Evolutionary conservation across 768 basidiomycete species (phyloP).

Genomic region (Tricholoma hemisulphureum): DNA sequence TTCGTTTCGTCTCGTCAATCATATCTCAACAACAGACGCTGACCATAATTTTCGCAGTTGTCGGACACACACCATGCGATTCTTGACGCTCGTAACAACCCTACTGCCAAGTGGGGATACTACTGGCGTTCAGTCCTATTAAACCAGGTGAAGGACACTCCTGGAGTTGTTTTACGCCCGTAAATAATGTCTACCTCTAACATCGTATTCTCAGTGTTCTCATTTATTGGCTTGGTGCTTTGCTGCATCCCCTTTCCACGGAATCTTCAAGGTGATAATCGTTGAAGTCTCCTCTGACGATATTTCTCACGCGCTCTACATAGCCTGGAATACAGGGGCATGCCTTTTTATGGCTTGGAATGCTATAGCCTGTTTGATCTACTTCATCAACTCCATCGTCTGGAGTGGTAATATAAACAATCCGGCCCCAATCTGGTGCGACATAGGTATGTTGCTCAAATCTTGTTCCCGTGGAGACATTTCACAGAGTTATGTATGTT

Average conservation of each 20-base stretch:
- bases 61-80: no score
- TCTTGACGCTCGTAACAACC: no score
- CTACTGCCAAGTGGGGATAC: no score
- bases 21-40: no score
- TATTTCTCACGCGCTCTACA: background rate
- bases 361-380: constrained; percentile 51
- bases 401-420: constrained; percentile 62
- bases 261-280: constrained; percentile 38
- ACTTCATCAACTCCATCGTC: constrained; percentile 63
- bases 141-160: no score
- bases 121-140: no score
- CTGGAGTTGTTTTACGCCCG: no score
- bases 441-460: constrained; percentile 41
- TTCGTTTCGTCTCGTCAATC: no score
- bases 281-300: background rate
- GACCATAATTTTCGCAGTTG: no score
- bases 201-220: constrained; percentile 5
- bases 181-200: constrained; percentile 8
- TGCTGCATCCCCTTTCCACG: constrained; percentile 40
- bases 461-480: no score
- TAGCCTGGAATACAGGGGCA: constrained; percentile 58
- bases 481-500: no score
- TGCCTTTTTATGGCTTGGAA: constrained; percentile 71
- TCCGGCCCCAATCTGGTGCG: constrained; percentile 60
- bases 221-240: constrained; percentile 36